These are phyloP conservation scores for Vachellia collinsii DNA, from an alignment of 306 rosid species.

Conservation along the genomic window DNA sequence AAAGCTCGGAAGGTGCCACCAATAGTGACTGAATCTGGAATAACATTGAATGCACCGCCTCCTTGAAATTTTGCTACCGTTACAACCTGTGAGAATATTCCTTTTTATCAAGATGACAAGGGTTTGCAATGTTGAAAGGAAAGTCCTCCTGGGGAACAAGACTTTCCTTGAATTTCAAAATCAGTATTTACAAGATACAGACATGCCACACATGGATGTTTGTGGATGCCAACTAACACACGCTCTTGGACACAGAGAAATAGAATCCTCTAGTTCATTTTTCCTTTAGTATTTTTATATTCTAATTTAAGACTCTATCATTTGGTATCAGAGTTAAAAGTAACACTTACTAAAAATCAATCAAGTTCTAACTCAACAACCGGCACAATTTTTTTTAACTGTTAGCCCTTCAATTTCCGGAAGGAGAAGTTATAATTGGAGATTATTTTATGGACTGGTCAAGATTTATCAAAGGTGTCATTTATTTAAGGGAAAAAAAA, in stretches of 20 bases:
- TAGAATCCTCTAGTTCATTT: no score
- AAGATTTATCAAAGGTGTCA: neutral
- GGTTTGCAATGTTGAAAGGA: constrained; percentile 20
- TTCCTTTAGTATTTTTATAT: no score
- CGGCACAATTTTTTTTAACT: neutral
- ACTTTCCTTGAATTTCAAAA: constrained; percentile 20
- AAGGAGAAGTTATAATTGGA: neutral
- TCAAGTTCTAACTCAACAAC: neutral
- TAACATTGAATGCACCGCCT: constrained; percentile 92
- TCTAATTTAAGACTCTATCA: no score
- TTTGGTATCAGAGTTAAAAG: neutral
- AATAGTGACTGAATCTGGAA: constrained; percentile 92
- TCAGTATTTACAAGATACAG: neutral
- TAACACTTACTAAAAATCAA: neutral
- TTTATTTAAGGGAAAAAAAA: neutral
- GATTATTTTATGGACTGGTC: neutral
- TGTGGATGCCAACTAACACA: neutral
- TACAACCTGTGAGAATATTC: constrained; percentile 60
- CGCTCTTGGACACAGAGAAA: no score
- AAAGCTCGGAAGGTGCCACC: constrained; percentile 97
- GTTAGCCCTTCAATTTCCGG: neutral
- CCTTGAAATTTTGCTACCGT: constrained; percentile 90
- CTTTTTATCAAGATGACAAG: constrained; percentile 35
- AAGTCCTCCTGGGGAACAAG: constrained; percentile 11
- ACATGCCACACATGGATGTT: neutral